phyloP scores from a whole-genome alignment of 306 rosid genomes.

The Gillenia trifoliata region DNA sequence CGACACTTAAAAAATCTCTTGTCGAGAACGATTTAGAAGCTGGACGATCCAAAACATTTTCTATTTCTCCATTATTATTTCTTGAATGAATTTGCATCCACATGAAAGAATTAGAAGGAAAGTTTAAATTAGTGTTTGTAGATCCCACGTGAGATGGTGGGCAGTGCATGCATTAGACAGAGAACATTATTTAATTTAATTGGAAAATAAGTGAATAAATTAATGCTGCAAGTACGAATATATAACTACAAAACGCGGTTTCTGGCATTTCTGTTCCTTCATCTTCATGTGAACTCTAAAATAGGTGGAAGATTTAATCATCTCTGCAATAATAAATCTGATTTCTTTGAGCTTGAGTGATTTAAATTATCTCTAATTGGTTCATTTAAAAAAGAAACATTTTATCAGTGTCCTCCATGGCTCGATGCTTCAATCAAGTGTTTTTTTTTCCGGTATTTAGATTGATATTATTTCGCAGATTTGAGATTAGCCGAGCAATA shows the following conservation, averaged over 20 bases:
- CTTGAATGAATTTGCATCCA: neutral
- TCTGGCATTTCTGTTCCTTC: conserved; percentile 17
- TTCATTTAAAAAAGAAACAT: neutral
- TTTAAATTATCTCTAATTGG: neutral
- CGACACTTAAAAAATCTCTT: too few species aligned
- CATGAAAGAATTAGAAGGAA: neutral
- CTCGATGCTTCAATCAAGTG: neutral
- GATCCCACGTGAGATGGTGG: conserved; percentile 32
- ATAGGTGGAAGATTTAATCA: conserved; percentile 6
- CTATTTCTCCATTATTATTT: neutral
- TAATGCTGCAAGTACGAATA: neutral
- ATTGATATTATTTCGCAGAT: too few species aligned
- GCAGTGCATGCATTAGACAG: conserved; percentile 11
- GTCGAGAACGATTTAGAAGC: neutral
- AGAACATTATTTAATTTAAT: conserved; percentile 14
- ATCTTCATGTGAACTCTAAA: conserved; percentile 12
- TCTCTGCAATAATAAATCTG: neutral
- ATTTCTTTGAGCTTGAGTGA: conserved; percentile 18
- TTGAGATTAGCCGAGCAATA: too few species aligned
- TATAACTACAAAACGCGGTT: conserved; percentile 46
- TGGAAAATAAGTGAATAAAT: neutral
- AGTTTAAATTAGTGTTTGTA: neutral
- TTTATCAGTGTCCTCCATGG: neutral
- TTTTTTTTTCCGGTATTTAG: neutral
- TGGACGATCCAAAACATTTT: neutral